Evolutionary conservation across 306 rosid genomes (phyloP).

Genomic region (Rosa rugosa): DNA sequence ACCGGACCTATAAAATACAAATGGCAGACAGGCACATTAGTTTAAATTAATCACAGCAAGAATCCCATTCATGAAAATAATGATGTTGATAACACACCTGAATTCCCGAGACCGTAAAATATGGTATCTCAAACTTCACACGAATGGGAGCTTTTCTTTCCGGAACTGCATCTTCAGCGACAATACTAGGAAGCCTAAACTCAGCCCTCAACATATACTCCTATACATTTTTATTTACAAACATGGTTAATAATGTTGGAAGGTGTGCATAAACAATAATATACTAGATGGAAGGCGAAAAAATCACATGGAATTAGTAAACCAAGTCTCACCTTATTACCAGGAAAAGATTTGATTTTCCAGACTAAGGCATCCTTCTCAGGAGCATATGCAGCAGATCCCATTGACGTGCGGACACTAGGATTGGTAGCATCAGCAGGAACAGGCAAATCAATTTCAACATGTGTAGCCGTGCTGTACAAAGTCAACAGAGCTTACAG

Average conservation of each 20-base stretch:
- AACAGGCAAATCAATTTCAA: conserved; percentile 72
- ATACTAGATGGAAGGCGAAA: neutral
- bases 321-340: conserved; percentile 63
- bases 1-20: conserved; percentile 52
- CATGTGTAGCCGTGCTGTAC: conserved; percentile 75
- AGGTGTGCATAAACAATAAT: neutral
- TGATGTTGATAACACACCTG: conserved; percentile 41
- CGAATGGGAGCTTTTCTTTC: conserved; percentile 86
- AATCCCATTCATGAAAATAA: neutral
- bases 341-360: conserved; percentile 84
- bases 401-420: conserved; percentile 79
- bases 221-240: conserved; percentile 32
- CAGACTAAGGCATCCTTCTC: conserved; percentile 77
- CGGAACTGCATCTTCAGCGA: conserved; percentile 78
- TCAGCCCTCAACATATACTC: conserved; percentile 88
- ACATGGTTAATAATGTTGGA: neutral
- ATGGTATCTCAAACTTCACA: conserved; percentile 87
- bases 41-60: neutral
- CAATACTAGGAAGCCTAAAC: conserved; percentile 76
- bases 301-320: neutral
- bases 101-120: conserved; percentile 82
- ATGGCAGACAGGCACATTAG: neutral
- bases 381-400: conserved; percentile 80
- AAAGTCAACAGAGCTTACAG: neutral
- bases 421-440: conserved; percentile 84